Evolutionary conservation across 176 grass and related monocot genomes (phyloP), one percentile per base, ranked within the genome.

Genomic region (Luzula sylvatica): DNA sequence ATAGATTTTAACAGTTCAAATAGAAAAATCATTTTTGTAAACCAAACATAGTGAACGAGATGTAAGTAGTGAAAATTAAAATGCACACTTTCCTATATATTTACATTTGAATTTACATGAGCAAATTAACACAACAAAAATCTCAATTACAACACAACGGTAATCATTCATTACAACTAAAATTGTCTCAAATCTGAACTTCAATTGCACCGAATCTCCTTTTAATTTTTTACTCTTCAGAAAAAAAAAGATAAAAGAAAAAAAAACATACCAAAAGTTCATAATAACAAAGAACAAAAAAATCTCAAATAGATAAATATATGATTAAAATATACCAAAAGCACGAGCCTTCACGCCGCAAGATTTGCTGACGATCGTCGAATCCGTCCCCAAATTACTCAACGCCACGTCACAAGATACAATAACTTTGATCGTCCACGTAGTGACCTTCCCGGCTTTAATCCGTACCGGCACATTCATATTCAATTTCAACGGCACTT

Each of bases 401-500:
- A 96, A 45, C 0, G 45, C 54, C 4, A 82, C 55, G 30, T 73
- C 14, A 53, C 90, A 96, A 3, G 67, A 55, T 45, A 75, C 67
- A 11, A 76, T 69, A 48, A 79, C 52, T 11, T 56, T 52, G 23
- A 85, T 15, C 23, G 71, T 65, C 84, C 90, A 86, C 22, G 73
- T 82, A 27, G 8, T 79, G n/a, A 86, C 12, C 9, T 12, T 8
- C 11, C 83, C 77, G 23, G 81, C 20, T 68, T 68, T 73, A 18
- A 88, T 50, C 59, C 57, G 51, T 50, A 79, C 74, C 17, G 90
- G 84, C 48, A 96, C 71, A 11, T 67, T 44, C 20, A 79, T 11
- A 38, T 76, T 58, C 8, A 96, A 42, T 22, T 66, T 59, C 30
- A 96, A 67, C 39, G 71, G 74, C 41, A 96, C 84, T 26, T 56